phyloP scores from a whole-genome alignment of 352 stramenopile species.

The Pythium plurisporium region DNA sequence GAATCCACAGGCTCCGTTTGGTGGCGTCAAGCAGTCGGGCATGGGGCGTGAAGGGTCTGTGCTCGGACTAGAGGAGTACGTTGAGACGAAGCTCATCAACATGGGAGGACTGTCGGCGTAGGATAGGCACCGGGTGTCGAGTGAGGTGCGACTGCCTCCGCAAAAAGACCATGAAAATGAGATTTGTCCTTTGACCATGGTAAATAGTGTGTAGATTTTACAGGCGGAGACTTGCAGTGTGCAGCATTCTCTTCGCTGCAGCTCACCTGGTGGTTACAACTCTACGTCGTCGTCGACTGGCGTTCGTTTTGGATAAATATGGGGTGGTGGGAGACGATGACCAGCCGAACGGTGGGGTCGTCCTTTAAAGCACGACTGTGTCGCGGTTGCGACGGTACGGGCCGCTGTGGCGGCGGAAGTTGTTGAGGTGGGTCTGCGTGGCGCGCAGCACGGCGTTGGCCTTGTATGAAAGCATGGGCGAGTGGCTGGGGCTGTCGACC shows the following conservation, averaged over 20 bases:
- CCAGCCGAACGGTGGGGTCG: background rate
- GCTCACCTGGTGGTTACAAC: no score
- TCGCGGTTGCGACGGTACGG: conserved; percentile 45
- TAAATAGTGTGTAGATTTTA: conserved; percentile 7
- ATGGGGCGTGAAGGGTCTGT: conserved; percentile 87
- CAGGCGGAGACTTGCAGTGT: background rate
- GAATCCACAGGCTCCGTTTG: conserved; percentile 87
- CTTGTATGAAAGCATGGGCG: conserved; percentile 29
- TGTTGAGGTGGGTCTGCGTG: conserved; percentile 24
- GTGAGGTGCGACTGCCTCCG: background rate
- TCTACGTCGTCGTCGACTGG: no score
- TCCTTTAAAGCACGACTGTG: conserved; percentile 33
- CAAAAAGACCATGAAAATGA: no score
- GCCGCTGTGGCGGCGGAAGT: conserved; percentile 49
- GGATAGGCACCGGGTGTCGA: background rate
- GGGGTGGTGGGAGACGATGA: background rate
- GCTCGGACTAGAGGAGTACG: conserved; percentile 92
- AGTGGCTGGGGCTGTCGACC: conserved; percentile 7
- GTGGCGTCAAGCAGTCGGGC: conserved; percentile 89
- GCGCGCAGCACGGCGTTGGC: conserved; percentile 17
- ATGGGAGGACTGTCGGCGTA: conserved; percentile 52
- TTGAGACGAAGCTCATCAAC: conserved; percentile 96
- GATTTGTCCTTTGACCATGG: no score
- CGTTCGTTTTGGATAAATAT: conserved; percentile 7
- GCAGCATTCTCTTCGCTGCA: conserved; percentile 10